Evolutionary conservation across 2,329 filamentous ascomycete species (phyloP), one percentile per base, ranked within the genome.

Genomic region (Fonsecaea monophora): DNA sequence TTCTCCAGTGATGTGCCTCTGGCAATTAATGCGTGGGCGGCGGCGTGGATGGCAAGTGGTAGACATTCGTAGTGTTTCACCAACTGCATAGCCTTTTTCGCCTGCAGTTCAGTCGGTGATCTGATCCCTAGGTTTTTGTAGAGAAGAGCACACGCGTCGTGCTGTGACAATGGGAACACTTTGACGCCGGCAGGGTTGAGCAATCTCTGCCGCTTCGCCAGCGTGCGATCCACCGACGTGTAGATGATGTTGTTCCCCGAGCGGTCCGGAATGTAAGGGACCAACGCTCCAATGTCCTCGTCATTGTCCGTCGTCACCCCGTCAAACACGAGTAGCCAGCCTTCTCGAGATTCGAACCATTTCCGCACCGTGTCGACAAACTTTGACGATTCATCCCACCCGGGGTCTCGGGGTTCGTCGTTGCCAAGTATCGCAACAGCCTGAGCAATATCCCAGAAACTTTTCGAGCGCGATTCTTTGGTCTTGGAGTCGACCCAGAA

Each of bases 401-500:
- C 66, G 13, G 66, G 57, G 38, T 63, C 58, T 72, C 73, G 38
- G 84, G 79, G 40, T 82, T 79, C 12, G 76, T 75, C 34, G 75
- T 73, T 15, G 77, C 78, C 77, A 45, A 83, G 82, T 25, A 80
- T 81, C 25, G 82, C 83, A 15, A 84, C 84, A 13, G 83, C 84
- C 73, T 85, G 85, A 1, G 87, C 88, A 68, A 91, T 89, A 57
- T 88, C 85, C 85, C 87, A 89, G 74, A 86, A 91, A 37, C 86
- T 86, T 56, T 86, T 85, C 60, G 84, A 84, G 38, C 87, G 81
- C 58, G 89, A 87, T 60, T 86, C 79, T 3, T 81, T 74, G 0
- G 85, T 86, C 70, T 87, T 89, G 8, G 87, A 86, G 57, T 87
- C 84, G 15, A 91, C 83, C 89, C 89, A 92, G 75, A 90, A 92